Evolutionary conservation across 2,329 filamentous ascomycete genomes (phyloP), one percentile per base, ranked within the genome.

Genomic region (Colletotrichum agaves): DNA sequence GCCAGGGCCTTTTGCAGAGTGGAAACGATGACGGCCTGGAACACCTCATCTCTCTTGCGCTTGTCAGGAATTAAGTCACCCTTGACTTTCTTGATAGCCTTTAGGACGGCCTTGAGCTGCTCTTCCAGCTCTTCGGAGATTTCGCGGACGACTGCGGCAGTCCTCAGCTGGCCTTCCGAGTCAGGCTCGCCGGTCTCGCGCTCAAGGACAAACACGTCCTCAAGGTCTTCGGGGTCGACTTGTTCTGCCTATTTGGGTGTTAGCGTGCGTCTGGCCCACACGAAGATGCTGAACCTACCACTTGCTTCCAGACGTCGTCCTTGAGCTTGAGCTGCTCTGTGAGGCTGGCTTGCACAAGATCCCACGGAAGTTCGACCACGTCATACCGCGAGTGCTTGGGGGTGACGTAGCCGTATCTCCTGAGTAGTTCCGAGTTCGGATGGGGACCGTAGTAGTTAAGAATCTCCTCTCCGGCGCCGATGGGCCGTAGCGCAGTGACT

Each of bases 401-500:
- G 0, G 93, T 95, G n/a, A 94, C 88, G 74, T 97, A 97, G 17
- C 94, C 94, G 73, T 97, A 97, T 13, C 94, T 86, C 39, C 94
- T 85, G 11, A 97, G 84, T 7, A 97, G 83, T 74, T 98, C 94
- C 1, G 92, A 91, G 67, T 92, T 91, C 10, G 93, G 91, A 3
- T 97, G 87, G 5, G 93, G 90, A 0, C 94, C 94, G 72, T 97
- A 97, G 79, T 97, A 94, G 76, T 97, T 97, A 75, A 94, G 88
- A 17, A 97, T 88, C 77, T 97, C 92, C 63, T 93, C 87, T 5
- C 92, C 92, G 0, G 87, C 85, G 23, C 78, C 80, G 73, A 97
- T 93, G 1, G 86, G 80, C 47, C 89, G 87, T 66, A 94, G 83
- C 0, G 91, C 84, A 23, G 89, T 91, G 77, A 96, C 95, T 3